Evolutionary conservation across 257 asterid species (phyloP), one percentile per base, ranked within the genome.

Genomic region (Parsonsia alboflavescens): DNA sequence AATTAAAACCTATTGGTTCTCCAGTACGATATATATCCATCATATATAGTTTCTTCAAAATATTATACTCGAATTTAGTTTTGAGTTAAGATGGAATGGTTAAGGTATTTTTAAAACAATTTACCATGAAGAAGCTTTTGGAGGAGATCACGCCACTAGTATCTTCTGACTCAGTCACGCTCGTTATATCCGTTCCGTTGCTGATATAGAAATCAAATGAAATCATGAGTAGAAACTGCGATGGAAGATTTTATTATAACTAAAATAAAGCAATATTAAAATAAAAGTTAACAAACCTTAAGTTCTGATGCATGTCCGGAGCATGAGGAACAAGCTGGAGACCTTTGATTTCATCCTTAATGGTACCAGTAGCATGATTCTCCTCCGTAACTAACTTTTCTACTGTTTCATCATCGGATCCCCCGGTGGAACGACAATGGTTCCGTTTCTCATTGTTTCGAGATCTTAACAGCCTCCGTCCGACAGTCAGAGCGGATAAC

Each of bases 391-490:
- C 52, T 24, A 76, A 62, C 36, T 70, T 76, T 61, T 22, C 66
- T 1, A 71, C 22, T 10, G 57, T 64, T 15, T 65, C 73, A 44
- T 10, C 13, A 44, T 10, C 13, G 22, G 80, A 58, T 58, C 54
- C 46, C 24, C 44, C 46, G 15, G 58, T 52, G n/a, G 68, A 53
- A 33, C 5, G 73, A 67, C 66, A 57, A 6, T 58, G 49, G 39
- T 33, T 70, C 46, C 70, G 19, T 8, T 59, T 69, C 42, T 57
- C 58, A 50, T 5, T 78, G 71, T 79, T 58, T 59, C 59, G 69
- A 65, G 90, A 77, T 75, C 85, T 85, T 80, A 77, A 63, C 50
- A 75, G 24, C 68, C 77, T 81, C 50, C 53, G 77, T 64, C 82
- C 70, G 78, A 81, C 61, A 4, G 66, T 59, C 19, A 59, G 41